A percentile compares a stretch with the other conserved stretches of the same genome.
These are phyloP conservation scores for Monosporascus sp. DNA, from an alignment of 2,329 filamentous ascomycete genomes.

Conservation along the genomic window DNA sequence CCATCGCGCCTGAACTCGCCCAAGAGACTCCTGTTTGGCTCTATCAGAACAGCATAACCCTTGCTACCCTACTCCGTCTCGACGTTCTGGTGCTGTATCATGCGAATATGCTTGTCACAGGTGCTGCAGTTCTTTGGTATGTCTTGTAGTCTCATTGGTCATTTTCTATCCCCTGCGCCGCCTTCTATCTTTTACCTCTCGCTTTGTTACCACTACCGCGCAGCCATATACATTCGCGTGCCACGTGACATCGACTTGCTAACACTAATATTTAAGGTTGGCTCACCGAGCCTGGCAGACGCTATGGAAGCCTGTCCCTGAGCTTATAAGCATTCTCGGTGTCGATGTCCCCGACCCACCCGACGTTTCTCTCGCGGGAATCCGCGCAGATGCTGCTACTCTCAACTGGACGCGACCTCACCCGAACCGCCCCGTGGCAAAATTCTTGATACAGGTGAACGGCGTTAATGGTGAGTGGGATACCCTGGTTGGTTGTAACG, in stretches of 20 bases:
- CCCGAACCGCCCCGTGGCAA: conserved; percentile 63
- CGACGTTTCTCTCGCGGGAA: conserved; percentile 83
- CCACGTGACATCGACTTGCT: conserved; percentile 6
- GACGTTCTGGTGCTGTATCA: conserved; percentile 43
- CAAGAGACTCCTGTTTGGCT: conserved; percentile 30
- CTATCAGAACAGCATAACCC: conserved; percentile 27
- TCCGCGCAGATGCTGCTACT: conserved; percentile 80
- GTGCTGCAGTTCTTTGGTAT: conserved; percentile 50
- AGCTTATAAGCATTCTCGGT: conserved; percentile 84
- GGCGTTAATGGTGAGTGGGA: conserved; percentile 70
- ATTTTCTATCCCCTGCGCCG: conserved; percentile 3
- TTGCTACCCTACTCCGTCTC: conserved; percentile 37
- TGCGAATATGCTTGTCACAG: conserved; percentile 51
- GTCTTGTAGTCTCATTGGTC: conserved; percentile 18
- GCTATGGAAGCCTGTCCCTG: conserved; percentile 82
- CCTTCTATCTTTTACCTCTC: not conserved
- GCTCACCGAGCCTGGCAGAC: conserved; percentile 83
- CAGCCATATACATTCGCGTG: too few relatives aligned
- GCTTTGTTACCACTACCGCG: too few relatives aligned
- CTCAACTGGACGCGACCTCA: conserved; percentile 83
- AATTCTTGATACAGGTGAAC: conserved; percentile 90
- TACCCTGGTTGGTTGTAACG: not conserved
- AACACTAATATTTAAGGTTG: conserved; percentile 51
- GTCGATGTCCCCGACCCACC: conserved; percentile 90
- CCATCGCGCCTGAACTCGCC: conserved; percentile 35